A percentile compares a stretch with the other conserved stretches of the same genome.
These are phyloP conservation scores for Blastobotrys arbuscula DNA, from an alignment of 1,139 yeast genomes.

Conservation along the genomic window DNA sequence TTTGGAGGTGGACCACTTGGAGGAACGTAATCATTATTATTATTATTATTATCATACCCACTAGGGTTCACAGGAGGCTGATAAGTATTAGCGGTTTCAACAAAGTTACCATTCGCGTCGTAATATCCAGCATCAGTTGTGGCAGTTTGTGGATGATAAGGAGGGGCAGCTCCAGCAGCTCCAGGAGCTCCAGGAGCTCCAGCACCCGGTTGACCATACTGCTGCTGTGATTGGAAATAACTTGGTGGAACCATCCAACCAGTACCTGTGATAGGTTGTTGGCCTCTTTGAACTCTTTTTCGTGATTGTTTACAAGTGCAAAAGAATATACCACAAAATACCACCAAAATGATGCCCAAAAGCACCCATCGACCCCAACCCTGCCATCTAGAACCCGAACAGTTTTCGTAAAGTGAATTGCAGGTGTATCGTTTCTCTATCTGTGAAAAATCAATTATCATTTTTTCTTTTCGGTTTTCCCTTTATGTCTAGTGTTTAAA, in stretches of 20 bases:
- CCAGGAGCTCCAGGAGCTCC: conserved; percentile 37
- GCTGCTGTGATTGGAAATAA: conserved; percentile 67
- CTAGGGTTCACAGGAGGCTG: neutral
- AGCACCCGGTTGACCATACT: conserved; percentile 39
- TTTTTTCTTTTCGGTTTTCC: neutral
- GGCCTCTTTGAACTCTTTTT: conserved; percentile 55
- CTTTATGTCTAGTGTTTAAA: neutral
- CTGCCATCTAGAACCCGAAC: conserved; percentile 25
- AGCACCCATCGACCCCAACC: conserved; percentile 47
- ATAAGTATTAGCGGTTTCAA: conserved; percentile 19
- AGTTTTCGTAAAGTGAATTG: conserved; percentile 7
- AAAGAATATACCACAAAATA: conserved; percentile 46
- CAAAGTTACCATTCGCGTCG: conserved; percentile 59
- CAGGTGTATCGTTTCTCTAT: neutral
- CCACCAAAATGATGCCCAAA: conserved; percentile 43
- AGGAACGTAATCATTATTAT: neutral
- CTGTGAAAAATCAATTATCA: neutral
- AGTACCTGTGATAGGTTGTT: conserved; percentile 71
- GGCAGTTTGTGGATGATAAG: conserved; percentile 42
- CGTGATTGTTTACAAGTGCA: conserved; percentile 45
- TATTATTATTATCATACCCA: conserved; percentile 3
- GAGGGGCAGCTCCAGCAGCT: conserved; percentile 37
- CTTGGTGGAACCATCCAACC: conserved; percentile 91
- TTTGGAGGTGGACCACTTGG: neutral
- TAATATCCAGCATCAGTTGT: conserved; percentile 79